These are phyloP conservation scores for Alternaria sp. DNA, from an alignment of 2,329 filamentous ascomycete genomes.

Conservation along the genomic window DNA sequence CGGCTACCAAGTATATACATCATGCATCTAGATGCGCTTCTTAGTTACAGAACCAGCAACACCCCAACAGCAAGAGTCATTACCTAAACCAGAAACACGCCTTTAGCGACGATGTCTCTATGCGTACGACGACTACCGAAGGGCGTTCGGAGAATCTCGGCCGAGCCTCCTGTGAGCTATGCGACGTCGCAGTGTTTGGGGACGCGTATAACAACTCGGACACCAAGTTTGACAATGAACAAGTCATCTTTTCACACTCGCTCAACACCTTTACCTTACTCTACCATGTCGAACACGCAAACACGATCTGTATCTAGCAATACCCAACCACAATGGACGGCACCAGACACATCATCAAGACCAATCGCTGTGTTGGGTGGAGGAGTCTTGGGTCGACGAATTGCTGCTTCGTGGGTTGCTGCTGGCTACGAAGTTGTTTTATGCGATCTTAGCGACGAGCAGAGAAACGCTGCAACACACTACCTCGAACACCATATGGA, in stretches of 20 bases:
- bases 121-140: constrained; percentile 6
- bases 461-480: constrained; percentile 16
- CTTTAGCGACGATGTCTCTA: background rate
- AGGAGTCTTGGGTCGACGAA: constrained; percentile 22
- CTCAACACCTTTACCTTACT: background rate
- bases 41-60: background rate
- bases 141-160: background rate
- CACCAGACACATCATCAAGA: constrained; percentile 14
- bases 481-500: constrained; percentile 17
- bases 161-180: background rate
- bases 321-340: constrained; percentile 11
- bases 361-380: constrained; percentile 21
- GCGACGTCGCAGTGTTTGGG: background rate
- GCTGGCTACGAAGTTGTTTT: constrained; percentile 18
- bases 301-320: constrained; percentile 2
- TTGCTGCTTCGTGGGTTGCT: constrained; percentile 21
- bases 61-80: background rate
- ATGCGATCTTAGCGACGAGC: constrained; percentile 19
- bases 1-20: background rate
- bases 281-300: constrained; percentile 5
- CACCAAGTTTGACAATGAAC: rapidly evolving
- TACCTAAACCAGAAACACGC: background rate
- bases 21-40: background rate
- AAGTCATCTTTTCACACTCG: background rate
- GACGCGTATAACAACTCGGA: background rate